Evolutionary conservation across 176 grass and related monocot species (phyloP).

Genomic region (Eragrostis nindensis): DNA sequence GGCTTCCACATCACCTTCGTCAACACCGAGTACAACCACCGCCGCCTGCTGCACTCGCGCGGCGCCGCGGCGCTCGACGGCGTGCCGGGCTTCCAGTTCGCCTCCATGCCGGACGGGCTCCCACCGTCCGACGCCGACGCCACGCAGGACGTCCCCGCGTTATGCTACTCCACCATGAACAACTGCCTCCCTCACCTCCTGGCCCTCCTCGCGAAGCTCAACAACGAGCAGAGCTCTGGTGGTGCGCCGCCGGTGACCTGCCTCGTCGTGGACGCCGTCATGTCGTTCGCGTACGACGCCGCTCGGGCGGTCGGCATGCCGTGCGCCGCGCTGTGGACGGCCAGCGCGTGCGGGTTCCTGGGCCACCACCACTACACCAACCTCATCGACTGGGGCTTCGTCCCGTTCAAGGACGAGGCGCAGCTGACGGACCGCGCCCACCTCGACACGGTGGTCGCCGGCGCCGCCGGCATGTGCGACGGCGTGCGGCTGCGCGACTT

Average conservation of each 20-base stretch:
- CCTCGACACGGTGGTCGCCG: constrained; percentile 48
- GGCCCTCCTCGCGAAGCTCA: constrained; percentile 46
- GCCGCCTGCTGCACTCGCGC: constrained; percentile 38
- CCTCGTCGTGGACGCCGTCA: constrained; percentile 46
- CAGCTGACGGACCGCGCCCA: constrained; percentile 30
- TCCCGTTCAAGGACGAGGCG: constrained; percentile 48
- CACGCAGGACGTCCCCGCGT: constrained; percentile 52
- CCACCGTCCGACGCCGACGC: constrained; percentile 47
- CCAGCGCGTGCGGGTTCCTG: constrained; percentile 60
- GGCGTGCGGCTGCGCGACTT: constrained; percentile 55
- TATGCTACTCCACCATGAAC: constrained; percentile 50
- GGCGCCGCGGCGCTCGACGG: constrained; percentile 40
- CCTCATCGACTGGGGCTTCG: constrained; percentile 46
- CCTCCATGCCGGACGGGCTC: constrained; percentile 55
- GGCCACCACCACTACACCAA: constrained; percentile 47
- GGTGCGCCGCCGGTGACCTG: constrained; percentile 37
- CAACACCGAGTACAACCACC: constrained; percentile 56
- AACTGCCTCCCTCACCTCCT: constrained; percentile 46
- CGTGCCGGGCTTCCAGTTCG: constrained; percentile 54
- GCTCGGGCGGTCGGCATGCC: constrained; percentile 51
- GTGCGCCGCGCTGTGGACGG: constrained; percentile 53
- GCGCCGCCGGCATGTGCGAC: constrained; percentile 55
- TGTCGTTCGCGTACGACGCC: constrained; percentile 54
- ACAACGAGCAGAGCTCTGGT: neutral
- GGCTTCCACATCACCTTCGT: constrained; percentile 71